Conservation (phyloP, 768 basidiomycete species). For the Galerina marginata region DNA sequence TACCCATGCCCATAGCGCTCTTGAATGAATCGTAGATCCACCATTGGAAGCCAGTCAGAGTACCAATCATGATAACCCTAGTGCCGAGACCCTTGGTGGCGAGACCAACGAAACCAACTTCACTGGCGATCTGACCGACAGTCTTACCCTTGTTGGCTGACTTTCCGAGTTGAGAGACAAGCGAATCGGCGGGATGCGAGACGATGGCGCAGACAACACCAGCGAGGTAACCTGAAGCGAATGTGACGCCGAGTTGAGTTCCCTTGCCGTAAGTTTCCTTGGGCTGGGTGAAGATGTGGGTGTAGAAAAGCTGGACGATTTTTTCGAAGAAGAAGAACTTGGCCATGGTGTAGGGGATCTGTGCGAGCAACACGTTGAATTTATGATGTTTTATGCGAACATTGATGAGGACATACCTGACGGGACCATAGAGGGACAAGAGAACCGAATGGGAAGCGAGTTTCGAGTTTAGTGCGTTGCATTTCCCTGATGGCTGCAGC, state of each 20-base stretch:
- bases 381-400: background rate
- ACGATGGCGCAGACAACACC: constrained; percentile 96
- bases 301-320: constrained; percentile 87
- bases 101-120: constrained; percentile 68
- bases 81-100: constrained; percentile 89
- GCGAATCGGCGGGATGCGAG: constrained; percentile 94
- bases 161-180: constrained; percentile 95
- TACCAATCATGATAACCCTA: constrained; percentile 84
- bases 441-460: constrained; percentile 86
- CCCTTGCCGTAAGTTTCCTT: constrained; percentile 80
- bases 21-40: constrained; percentile 95
- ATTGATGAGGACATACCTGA: constrained; percentile 54
- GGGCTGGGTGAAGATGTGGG: constrained; percentile 80
- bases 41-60: constrained; percentile 83
- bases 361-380: constrained; percentile 5
- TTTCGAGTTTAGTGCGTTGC: constrained; percentile 67
- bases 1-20: constrained; percentile 81
- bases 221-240: constrained; percentile 91
- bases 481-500: constrained; percentile 75
- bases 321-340: constrained; percentile 97
- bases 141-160: constrained; percentile 82
- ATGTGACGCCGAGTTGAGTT: constrained; percentile 89
- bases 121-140: constrained; percentile 69
- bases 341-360: constrained; percentile 99
- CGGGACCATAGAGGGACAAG: constrained; percentile 88